phyloP scores from a whole-genome alignment of 1,284 basidiomycete genomes.

The Melampsora americana region DNA sequence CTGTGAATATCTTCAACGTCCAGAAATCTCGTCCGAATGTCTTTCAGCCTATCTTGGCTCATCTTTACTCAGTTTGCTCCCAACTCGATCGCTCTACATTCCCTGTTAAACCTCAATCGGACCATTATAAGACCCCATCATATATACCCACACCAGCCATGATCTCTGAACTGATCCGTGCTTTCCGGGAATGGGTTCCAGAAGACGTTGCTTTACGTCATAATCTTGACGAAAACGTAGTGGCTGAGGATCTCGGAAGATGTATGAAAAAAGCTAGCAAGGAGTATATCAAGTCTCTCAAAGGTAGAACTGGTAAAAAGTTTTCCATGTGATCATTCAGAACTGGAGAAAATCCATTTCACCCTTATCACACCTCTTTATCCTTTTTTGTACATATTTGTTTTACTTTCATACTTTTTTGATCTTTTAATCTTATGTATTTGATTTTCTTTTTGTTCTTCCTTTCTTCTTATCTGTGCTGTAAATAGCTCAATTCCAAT shows the following conservation, averaged over 20 bases:
- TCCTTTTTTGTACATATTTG: background rate
- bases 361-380: background rate
- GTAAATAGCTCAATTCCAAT: background rate
- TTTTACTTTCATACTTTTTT: background rate
- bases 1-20: conserved; percentile 1
- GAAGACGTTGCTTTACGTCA: conserved; percentile 21
- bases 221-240: conserved; percentile 18
- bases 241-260: conserved; percentile 34
- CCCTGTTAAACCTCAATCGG: background rate
- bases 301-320: background rate
- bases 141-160: conserved; percentile 12
- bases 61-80: conserved; percentile 28
- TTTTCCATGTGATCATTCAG: no score
- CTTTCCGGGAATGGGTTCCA: conserved; percentile 22
- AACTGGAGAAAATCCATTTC: no score
- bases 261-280: conserved; percentile 36
- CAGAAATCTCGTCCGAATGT: conserved; percentile 1
- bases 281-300: conserved; percentile 30
- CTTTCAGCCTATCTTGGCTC: conserved; percentile 24
- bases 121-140: background rate
- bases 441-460: background rate
- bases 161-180: conserved; percentile 1
- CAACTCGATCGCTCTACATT: conserved; percentile 25
- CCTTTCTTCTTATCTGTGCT: background rate
- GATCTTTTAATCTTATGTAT: background rate